These are phyloP conservation scores for Penicillium hordei DNA, from an alignment of 2,329 filamentous ascomycete species.

Conservation along the genomic window DNA sequence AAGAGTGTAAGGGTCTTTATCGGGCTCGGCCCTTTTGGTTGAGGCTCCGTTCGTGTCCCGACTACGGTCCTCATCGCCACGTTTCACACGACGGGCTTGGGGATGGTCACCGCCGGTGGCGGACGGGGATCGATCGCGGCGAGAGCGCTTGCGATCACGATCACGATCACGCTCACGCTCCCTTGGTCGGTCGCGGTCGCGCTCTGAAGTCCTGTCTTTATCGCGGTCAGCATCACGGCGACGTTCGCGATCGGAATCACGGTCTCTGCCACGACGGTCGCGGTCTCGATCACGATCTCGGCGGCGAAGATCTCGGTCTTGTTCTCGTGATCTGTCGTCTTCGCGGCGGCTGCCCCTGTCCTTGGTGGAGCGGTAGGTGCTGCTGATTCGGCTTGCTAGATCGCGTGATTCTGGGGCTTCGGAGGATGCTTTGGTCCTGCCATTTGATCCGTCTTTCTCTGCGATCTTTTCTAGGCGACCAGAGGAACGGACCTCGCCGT, in stretches of 20 bases:
- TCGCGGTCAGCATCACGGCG: conserved; percentile 27
- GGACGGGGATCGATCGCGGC: conserved; percentile 43
- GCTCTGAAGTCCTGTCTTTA: conserved; percentile 40
- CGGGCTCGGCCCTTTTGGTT: conserved; percentile 25
- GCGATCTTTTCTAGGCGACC: conserved; percentile 33
- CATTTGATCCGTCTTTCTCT: conserved; percentile 24
- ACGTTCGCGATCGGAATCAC: conserved; percentile 32
- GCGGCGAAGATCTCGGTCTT: conserved; percentile 26
- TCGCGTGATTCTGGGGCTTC: conserved; percentile 25
- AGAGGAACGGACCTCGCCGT: conserved; percentile 40
- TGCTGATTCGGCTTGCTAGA: conserved; percentile 27
- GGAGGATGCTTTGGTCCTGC: conserved; percentile 19
- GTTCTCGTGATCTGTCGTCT: conserved; percentile 29
- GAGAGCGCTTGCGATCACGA: conserved; percentile 45
- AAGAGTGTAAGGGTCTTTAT: conserved; percentile 69
- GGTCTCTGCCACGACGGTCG: conserved; percentile 44
- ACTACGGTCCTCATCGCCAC: conserved; percentile 29
- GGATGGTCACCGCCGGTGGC: conserved; percentile 35
- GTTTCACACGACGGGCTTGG: conserved; percentile 38
- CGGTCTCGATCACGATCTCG: conserved; percentile 25
- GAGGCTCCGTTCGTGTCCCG: conserved; percentile 20
- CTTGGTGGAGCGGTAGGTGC: conserved; percentile 30
- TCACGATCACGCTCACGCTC: conserved; percentile 38
- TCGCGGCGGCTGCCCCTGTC: conserved; percentile 32
- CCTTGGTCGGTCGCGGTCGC: conserved; percentile 26